phyloP scores from a whole-genome alignment of 176 grass and related monocot genomes.

The Hsuehochloa calcarea region DNA sequence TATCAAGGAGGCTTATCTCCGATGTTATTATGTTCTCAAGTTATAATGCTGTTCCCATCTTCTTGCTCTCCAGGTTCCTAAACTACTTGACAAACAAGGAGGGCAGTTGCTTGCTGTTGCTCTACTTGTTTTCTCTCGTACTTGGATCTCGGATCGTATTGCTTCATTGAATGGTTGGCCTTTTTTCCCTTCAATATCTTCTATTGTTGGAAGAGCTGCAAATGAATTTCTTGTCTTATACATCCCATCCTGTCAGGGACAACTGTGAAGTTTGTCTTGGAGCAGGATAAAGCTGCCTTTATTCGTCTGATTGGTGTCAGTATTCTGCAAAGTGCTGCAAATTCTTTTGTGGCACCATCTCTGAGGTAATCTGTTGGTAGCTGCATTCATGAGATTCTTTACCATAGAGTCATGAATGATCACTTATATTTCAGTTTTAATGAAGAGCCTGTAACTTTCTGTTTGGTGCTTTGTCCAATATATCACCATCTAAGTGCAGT shows the following conservation, averaged over 20 bases:
- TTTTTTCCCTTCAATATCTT: not conserved
- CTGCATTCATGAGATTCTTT: conserved; percentile 7
- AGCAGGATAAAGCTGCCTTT: conserved; percentile 93
- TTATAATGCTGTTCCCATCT: conserved; percentile 35
- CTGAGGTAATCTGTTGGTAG: conserved; percentile 54
- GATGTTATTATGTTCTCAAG: not conserved
- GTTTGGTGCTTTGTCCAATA: not conserved
- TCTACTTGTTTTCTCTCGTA: conserved; percentile 91
- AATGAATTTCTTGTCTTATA: conserved; percentile 39
- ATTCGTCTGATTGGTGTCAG: conserved; percentile 87
- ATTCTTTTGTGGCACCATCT: conserved; percentile 93
- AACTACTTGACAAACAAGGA: conserved; percentile 93
- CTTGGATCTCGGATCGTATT: conserved; percentile 97
- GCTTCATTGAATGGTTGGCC: conserved; percentile 88
- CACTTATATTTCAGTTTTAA: not conserved
- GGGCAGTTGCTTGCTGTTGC: conserved; percentile 84
- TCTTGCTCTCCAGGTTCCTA: conserved; percentile 66
- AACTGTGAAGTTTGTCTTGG: conserved; percentile 95
- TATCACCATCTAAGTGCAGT: not conserved
- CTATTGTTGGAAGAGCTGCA: conserved; percentile 21
- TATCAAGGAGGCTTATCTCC: conserved; percentile 9
- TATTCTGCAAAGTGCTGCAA: conserved; percentile 94
- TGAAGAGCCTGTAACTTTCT: not conserved
- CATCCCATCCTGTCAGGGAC: conserved; percentile 64
- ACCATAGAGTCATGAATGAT: conserved; percentile 14